phyloP scores from a whole-genome alignment of 352 stramenopile genomes.

The Phytophthora ohioensis region DNA sequence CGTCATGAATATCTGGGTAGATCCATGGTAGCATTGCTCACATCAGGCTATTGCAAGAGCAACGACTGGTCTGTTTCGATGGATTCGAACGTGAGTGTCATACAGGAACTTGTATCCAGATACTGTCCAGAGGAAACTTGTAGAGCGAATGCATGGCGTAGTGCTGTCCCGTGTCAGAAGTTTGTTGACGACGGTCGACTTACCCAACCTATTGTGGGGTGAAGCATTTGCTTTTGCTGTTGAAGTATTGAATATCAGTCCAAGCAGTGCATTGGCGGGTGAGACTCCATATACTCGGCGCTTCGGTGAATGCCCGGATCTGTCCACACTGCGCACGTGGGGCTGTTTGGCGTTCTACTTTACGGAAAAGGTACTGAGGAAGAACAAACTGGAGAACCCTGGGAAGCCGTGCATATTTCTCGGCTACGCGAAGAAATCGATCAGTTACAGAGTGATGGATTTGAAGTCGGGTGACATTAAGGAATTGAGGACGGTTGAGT shows the following conservation, averaged over 20 bases:
- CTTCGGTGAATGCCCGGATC: constrained; percentile 9
- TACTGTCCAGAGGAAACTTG: constrained; percentile 13
- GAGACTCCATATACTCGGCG: constrained; percentile 16
- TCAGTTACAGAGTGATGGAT: constrained; percentile 11
- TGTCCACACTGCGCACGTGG: constrained; percentile 1
- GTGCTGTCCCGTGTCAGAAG: not conserved
- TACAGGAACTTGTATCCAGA: too few relatives aligned
- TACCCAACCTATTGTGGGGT: not conserved
- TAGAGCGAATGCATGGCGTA: constrained; percentile 8
- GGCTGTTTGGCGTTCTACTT: constrained; percentile 10
- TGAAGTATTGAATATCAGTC: constrained; percentile 7
- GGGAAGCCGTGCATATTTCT: constrained; percentile 7
- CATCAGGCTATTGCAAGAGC: too few relatives aligned
- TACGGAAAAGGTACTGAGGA: constrained; percentile 13
- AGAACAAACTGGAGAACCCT: constrained; percentile 18
- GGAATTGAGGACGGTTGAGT: constrained; percentile 14
- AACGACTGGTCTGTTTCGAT: too few relatives aligned
- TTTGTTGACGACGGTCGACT: constrained; percentile 2
- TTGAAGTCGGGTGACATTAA: constrained; percentile 4
- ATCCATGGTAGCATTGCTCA: too few relatives aligned
- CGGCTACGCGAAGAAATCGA: constrained; percentile 5
- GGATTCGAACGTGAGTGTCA: too few relatives aligned
- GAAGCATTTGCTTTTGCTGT: constrained; percentile 14
- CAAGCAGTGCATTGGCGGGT: constrained; percentile 1
- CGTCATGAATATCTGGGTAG: too few relatives aligned